Evolutionary conservation across 2,329 filamentous ascomycete genomes (phyloP), one percentile per base, ranked within the genome.

Genomic region (Ceratocystis diversiconidia): DNA sequence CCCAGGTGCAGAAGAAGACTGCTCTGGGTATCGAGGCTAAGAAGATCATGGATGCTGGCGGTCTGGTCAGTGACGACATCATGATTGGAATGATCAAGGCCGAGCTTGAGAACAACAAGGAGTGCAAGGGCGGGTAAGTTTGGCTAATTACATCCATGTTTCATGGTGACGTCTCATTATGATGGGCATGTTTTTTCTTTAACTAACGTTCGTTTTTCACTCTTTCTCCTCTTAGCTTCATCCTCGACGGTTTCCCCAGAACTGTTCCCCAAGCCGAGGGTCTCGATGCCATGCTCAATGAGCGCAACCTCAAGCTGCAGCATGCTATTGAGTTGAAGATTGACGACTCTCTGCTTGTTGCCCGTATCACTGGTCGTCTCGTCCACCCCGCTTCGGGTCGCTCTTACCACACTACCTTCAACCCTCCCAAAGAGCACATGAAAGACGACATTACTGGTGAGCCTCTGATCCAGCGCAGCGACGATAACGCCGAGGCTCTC

Each of bases 41-140:
- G 87, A 97, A 97, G 86, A 99, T 99, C 77, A 99, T 99, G 94
- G 94, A 99, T 75, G 88, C 92, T 76, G 94, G 94, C 72, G 92
- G 92, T 71, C 85, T 99, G 67, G 94, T 99, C 76, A 95, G 91
- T 77, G 94, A 99, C 77, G 92, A 97, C 75, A 99, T 99, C 75
- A 92, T 99, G 84, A 89, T 99, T 77, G 91, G 92, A 78, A 99
- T 99, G 94, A 99, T 99, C 81, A 92, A 94, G 85, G 89, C 87
- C 76, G 92, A 99, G 82, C 84, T 99, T 63, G 89, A 95, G 73
- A 88, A 83, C 79, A 99, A 99, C 81, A 79, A 84, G 73, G 92
- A 99, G 80, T 99, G 94, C 85, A 89, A 89, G 80, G 92, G 92
- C 78, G 94, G 94, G 92, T 96, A 82, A 71, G 84, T 69, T n/a